Conservation (phyloP, 2,329 filamentous ascomycete species). For the Metarhizium rileyi region DNA sequence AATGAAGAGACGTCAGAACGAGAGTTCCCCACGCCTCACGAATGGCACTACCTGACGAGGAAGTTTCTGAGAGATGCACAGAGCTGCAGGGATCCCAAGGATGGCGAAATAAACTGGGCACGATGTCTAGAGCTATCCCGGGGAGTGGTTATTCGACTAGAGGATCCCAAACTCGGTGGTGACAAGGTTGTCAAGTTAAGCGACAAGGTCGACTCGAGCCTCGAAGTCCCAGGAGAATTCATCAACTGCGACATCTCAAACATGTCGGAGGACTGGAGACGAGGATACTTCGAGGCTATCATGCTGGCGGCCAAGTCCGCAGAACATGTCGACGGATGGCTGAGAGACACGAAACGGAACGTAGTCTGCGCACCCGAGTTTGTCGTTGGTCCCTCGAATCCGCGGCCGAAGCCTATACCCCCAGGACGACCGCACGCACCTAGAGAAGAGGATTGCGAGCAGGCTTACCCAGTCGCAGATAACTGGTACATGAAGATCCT, state of each 20-base stretch:
- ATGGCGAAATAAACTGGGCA: conserved; percentile 55
- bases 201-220: conserved; percentile 50
- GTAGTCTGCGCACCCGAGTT: conserved; percentile 62
- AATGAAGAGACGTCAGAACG: conserved; percentile 69
- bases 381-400: conserved; percentile 76
- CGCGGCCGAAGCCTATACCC: conserved; percentile 63
- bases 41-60: conserved; percentile 67
- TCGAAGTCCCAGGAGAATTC: conserved; percentile 58
- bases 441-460: conserved; percentile 64
- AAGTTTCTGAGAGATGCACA: conserved; percentile 57
- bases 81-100: conserved; percentile 44
- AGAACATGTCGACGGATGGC: conserved; percentile 73
- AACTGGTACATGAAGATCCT: conserved; percentile 74
- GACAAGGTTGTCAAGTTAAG: conserved; percentile 47
- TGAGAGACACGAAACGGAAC: conserved; percentile 57
- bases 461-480: conserved; percentile 61
- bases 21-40: conserved; percentile 67
- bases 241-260: conserved; percentile 58
- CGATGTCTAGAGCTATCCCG: conserved; percentile 51
- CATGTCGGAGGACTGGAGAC: conserved; percentile 75
- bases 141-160: conserved; percentile 54
- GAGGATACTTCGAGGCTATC: conserved; percentile 75
- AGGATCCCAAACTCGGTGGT: conserved; percentile 61
- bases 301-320: conserved; percentile 68
- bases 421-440: conserved; percentile 53